These are phyloP conservation scores for Emmonsiellopsis sp. DNA, from an alignment of 2,329 filamentous ascomycete species.

Conservation along the genomic window DNA sequence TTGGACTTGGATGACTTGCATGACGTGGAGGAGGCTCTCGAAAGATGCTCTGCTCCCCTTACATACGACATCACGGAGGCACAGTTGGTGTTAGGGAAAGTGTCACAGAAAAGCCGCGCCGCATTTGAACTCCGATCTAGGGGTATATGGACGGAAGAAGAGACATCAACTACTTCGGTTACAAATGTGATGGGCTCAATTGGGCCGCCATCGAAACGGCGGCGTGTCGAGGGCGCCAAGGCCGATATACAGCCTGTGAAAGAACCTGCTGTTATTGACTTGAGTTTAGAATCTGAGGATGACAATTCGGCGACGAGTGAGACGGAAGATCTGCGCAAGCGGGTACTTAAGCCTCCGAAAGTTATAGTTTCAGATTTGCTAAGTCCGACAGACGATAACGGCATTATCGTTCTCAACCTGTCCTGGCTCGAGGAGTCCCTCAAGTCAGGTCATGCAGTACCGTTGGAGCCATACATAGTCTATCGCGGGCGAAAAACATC, in stretches of 20 bases:
- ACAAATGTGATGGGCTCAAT: not conserved
- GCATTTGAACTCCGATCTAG: constrained; percentile 66
- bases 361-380: not conserved
- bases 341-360: constrained; percentile 8
- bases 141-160: constrained; percentile 46
- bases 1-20: constrained; percentile 56
- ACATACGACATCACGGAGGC: constrained; percentile 67
- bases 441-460: constrained; percentile 32
- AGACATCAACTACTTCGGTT: not conserved
- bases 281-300: constrained; percentile 24
- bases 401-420: constrained; percentile 40
- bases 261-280: constrained; percentile 17
- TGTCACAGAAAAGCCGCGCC: constrained; percentile 61
- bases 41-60: constrained; percentile 45
- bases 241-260: not conserved
- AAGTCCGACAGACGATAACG: not conserved
- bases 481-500: constrained; percentile 36
- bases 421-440: constrained; percentile 47
- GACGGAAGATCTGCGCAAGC: not conserved
- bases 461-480: constrained; percentile 42
- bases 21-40: constrained; percentile 55
- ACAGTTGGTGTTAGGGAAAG: constrained; percentile 62
- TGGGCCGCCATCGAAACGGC: constrained; percentile 20
- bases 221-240: constrained; percentile 11
- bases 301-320: constrained; percentile 11